Evolutionary conservation across 768 basidiomycete genomes (phyloP).

Genomic region (Lentinula raphanica): DNA sequence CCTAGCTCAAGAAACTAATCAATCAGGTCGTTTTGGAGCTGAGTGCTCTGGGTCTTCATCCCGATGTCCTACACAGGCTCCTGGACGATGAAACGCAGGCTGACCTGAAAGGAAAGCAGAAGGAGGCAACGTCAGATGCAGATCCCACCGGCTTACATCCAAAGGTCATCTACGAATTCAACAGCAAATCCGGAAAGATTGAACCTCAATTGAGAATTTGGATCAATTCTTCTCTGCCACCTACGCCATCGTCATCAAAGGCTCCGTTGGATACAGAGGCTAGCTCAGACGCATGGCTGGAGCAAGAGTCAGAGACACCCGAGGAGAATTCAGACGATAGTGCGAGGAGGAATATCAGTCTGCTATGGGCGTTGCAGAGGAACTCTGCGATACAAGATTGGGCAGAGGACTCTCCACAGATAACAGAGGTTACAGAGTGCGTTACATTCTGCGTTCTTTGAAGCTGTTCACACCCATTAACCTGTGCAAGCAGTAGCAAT

Average conservation of each 20-base stretch:
- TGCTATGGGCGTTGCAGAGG: constrained; percentile 8
- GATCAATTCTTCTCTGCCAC: constrained; percentile 23
- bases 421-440: constrained; percentile 1
- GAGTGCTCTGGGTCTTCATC: constrained; percentile 57
- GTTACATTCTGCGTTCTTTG: not conserved
- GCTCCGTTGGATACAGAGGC: constrained; percentile 12
- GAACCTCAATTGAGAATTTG: constrained; percentile 57
- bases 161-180: constrained; percentile 54
- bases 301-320: constrained; percentile 10
- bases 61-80: constrained; percentile 41
- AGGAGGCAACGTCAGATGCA: constrained; percentile 7
- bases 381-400: not conserved
- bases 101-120: constrained; percentile 21
- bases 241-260: constrained; percentile 10
- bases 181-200: constrained; percentile 37
- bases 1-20: constrained; percentile 85
- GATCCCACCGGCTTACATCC: constrained; percentile 10
- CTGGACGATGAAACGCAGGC: constrained; percentile 17
- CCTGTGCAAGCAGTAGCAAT: not conserved
- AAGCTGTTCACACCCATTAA: not conserved
- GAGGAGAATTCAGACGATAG: not conserved
- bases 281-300: constrained; percentile 8
- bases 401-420: constrained; percentile 1
- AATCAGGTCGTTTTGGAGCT: constrained; percentile 79
- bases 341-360: not conserved